These are phyloP conservation scores for Hypoxylon sp. DNA, from an alignment of 2,329 filamentous ascomycete genomes.

Conservation along the genomic window DNA sequence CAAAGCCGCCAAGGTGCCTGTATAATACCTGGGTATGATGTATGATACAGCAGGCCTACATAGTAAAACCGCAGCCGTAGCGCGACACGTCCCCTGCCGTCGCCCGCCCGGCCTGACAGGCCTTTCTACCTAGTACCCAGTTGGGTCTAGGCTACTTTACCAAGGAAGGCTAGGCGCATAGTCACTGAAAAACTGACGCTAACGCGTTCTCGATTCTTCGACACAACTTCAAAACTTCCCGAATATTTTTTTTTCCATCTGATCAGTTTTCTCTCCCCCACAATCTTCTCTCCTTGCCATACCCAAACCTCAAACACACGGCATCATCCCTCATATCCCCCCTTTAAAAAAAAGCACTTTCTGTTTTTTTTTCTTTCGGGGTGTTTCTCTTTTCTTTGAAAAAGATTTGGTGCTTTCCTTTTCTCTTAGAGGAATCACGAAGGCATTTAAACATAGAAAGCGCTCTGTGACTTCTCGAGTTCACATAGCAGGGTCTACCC, in stretches of 20 bases:
- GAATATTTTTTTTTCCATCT: constrained; percentile 39
- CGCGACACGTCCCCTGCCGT: too few species aligned
- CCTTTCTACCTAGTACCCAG: too few species aligned
- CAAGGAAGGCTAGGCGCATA: too few species aligned
- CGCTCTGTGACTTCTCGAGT: constrained; percentile 25
- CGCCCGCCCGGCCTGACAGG: constrained; percentile 1
- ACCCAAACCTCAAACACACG: constrained; percentile 35
- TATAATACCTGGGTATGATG: too few species aligned
- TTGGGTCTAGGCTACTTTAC: constrained; percentile 16
- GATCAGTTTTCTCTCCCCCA: constrained; percentile 38
- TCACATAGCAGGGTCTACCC: constrained; percentile 7
- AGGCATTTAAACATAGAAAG: constrained; percentile 44
- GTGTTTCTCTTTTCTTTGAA: constrained; percentile 54
- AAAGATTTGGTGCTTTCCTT: constrained; percentile 52
- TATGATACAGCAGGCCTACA: too few species aligned
- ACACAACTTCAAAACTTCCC: constrained; percentile 39
- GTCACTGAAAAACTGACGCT: constrained; percentile 32
- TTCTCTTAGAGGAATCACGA: constrained; percentile 53
- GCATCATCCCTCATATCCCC: constrained; percentile 28
- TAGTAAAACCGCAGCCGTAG: too few species aligned
- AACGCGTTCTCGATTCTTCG: constrained; percentile 35
- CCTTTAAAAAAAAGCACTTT: constrained; percentile 35
- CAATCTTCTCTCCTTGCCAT: constrained; percentile 38
- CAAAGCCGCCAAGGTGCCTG: too few species aligned
- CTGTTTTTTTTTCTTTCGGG: constrained; percentile 43